phyloP scores from a whole-genome alignment of 202 grass and related monocot genomes.

The Setaria italica region DNA sequence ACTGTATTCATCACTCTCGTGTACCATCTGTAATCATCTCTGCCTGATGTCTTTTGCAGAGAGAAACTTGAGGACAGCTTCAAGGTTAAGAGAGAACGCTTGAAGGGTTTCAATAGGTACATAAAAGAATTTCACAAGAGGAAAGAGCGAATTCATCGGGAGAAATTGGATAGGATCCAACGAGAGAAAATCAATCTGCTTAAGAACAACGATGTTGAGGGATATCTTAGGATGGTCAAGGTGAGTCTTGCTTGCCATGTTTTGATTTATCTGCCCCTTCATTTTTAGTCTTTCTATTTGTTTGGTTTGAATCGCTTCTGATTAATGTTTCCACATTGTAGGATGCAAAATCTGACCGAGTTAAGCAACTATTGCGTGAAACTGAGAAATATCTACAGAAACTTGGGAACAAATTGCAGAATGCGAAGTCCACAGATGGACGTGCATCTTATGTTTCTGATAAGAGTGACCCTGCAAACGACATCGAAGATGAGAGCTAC shows the following conservation, averaged over 20 bases:
- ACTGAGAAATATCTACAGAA: slow-evolving; percentile 99
- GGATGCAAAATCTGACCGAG: slow-evolving; percentile 99
- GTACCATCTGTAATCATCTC: slow-evolving; percentile 34
- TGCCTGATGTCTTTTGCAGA: slow-evolving; percentile 53
- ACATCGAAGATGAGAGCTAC: slow-evolving; percentile 95
- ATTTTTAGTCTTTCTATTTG: slow-evolving; percentile 36
- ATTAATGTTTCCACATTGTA: slow-evolving; percentile 49
- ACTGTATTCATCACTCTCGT: slow-evolving; percentile 20
- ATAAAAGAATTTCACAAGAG: slow-evolving; percentile 98
- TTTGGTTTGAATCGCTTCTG: slow-evolving; percentile 33
- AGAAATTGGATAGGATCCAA: slow-evolving; percentile 98
- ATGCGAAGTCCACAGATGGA: slow-evolving; percentile 65
- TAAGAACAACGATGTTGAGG: slow-evolving; percentile 99
- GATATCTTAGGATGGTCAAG: slow-evolving; percentile 99
- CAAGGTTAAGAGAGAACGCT: slow-evolving; percentile 90
- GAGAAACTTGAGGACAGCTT: slow-evolving; percentile 94
- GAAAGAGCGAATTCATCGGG: slow-evolving; percentile 88
- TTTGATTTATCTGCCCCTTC: slow-evolving; percentile 26
- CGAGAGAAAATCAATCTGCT: slow-evolving; percentile 98
- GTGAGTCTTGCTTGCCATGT: slow-evolving; percentile 55
- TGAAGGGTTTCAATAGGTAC: slow-evolving; percentile 91
- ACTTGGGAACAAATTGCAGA: slow-evolving; percentile 82
- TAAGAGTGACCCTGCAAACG: slow-evolving; percentile 70
- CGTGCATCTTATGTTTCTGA: slow-evolving; percentile 63
- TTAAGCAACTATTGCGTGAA: slow-evolving; percentile 95